Conservation (phyloP, 345 rosid genomes). For the Mercurialis annua region DNA sequence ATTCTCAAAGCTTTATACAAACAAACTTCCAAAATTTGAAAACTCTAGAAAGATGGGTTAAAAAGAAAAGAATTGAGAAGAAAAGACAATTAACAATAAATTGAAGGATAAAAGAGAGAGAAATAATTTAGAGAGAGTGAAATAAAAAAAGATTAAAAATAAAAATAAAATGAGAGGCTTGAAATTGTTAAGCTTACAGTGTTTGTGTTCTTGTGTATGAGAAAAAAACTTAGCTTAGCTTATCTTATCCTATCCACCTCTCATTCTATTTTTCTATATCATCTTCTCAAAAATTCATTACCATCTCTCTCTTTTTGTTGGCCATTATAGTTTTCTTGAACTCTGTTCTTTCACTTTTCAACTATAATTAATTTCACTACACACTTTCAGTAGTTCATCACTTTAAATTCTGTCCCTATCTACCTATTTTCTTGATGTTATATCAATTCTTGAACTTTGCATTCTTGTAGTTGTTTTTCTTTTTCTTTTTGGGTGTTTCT, state of each 20-base stretch:
- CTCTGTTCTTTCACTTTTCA: conserved; percentile 23
- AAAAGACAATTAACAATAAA: background rate
- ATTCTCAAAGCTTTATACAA: no score
- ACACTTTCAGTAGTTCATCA: no score
- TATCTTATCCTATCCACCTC: conserved; percentile 74
- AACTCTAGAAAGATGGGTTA: background rate
- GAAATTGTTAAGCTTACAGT: conserved; percentile 46
- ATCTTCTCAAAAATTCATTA: background rate
- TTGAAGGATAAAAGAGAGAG: background rate
- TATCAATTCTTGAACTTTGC: background rate
- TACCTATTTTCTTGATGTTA: no score
- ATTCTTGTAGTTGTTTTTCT: background rate
- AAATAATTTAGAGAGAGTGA: background rate
- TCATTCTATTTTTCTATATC: conserved; percentile 2
- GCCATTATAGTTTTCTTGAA: conserved; percentile 3
- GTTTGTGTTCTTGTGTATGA: conserved; percentile 23
- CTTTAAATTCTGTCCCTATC: conserved; percentile 20
- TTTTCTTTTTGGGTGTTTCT: no score
- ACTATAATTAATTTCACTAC: no score
- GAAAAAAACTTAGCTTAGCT: conserved; percentile 22
- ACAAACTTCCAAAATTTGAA: background rate
- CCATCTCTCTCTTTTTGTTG: background rate
- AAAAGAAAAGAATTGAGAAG: background rate
- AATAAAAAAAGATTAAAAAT: background rate
- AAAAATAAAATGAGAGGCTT: conserved; percentile 59